phyloP scores from a whole-genome alignment of 2,329 filamentous ascomycete species.

The Alternaria consortialis region DNA sequence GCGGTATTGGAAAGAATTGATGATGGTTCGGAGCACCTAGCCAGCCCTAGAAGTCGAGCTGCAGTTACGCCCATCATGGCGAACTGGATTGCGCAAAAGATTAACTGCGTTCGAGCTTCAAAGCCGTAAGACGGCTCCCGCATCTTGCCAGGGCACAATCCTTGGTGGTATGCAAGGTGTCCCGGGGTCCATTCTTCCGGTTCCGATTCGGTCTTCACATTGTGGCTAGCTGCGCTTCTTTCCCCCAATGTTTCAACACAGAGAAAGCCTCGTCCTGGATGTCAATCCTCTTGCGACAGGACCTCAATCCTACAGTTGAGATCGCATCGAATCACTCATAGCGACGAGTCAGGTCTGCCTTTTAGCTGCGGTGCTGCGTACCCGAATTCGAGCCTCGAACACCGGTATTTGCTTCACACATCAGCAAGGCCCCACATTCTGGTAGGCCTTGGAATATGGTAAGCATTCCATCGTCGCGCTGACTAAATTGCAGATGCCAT shows the following conservation, averaged over 20 bases:
- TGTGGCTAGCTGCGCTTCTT: background rate
- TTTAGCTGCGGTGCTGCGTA: background rate
- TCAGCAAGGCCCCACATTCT: background rate
- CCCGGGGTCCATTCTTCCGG: slow-evolving; percentile 1
- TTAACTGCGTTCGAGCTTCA: background rate
- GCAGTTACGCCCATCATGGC: background rate
- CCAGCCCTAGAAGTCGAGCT: background rate
- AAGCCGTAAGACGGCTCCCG: background rate
- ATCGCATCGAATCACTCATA: background rate
- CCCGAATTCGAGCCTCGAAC: background rate
- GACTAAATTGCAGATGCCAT: background rate
- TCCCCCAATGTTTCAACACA: background rate
- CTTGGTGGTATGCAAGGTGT: background rate
- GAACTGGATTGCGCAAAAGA: background rate
- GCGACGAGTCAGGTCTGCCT: background rate
- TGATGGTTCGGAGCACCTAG: background rate
- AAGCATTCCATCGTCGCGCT: background rate
- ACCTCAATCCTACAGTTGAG: background rate
- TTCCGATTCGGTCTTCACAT: background rate
- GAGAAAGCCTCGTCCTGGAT: background rate
- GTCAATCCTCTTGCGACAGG: background rate
- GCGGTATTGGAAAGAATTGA: background rate
- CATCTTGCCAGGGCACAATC: background rate
- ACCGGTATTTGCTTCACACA: background rate
- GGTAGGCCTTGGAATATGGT: background rate